These are phyloP conservation scores for Ogataea wickerhamii DNA, from an alignment of 805 yeast species.

Conservation along the genomic window DNA sequence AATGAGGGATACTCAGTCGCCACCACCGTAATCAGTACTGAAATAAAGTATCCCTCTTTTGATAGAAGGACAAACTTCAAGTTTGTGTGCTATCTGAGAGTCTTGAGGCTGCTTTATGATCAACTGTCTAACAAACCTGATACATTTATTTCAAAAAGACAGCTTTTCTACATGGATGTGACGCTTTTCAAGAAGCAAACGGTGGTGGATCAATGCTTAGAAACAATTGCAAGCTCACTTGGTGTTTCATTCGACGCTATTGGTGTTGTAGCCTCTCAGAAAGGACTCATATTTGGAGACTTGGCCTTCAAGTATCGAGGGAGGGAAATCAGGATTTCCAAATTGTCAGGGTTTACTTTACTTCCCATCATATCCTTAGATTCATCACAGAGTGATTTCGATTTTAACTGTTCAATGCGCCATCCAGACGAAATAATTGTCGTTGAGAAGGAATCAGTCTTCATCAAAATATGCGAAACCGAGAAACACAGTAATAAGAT, in stretches of 20 bases:
- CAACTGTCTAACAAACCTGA: constrained; percentile 8
- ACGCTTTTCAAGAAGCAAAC: constrained; percentile 45
- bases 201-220: constrained; percentile 38
- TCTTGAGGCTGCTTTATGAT: constrained; percentile 18
- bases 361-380: constrained; percentile 38
- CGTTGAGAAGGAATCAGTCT: constrained; percentile 52
- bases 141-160: constrained; percentile 44
- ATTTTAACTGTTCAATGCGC: constrained; percentile 4
- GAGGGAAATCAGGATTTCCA: constrained; percentile 9
- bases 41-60: constrained; percentile 21
- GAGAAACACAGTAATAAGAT: constrained; percentile 19
- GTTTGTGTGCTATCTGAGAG: constrained; percentile 23
- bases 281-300: constrained; percentile 50
- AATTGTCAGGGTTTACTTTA: constrained; percentile 23
- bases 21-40: constrained; percentile 5
- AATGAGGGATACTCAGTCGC: constrained; percentile 2
- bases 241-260: constrained; percentile 36
- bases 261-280: constrained; percentile 50
- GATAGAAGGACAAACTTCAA: constrained; percentile 12
- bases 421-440: constrained; percentile 35
- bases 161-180: constrained; percentile 57
- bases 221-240: constrained; percentile 36
- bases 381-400: constrained; percentile 17
- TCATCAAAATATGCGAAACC: constrained; percentile 30
- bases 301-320: constrained; percentile 20